Evolutionary conservation across 352 stramenopile genomes (phyloP), one percentile per base, ranked within the genome.

Genomic region (Globisporangium nodosum): DNA sequence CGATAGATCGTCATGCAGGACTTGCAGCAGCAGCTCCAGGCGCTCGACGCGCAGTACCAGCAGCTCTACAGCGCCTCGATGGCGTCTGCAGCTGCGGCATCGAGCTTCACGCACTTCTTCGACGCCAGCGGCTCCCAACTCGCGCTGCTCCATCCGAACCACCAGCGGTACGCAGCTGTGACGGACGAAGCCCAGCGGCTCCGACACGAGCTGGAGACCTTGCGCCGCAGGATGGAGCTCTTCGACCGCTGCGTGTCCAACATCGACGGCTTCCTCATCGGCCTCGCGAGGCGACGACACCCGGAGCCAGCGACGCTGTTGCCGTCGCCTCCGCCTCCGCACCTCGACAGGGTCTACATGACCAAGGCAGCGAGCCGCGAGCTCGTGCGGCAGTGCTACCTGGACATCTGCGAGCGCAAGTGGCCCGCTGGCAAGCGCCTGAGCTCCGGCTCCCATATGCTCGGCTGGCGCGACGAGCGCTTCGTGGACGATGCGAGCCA

Each of bases 401-500:
- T 68, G 53, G 61, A 78, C 20, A 81, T 81, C 58, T 78, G 74
- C 20, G 59, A 70, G 18, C 70, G 61, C 2, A 56, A 74, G 13
- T 78, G 64, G 54, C 64, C 63, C 18, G 21, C 33, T 12, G 73
- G 70, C n/a, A 58, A 73, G 54, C 67, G 70, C 52, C 49, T 78
- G 37, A 81, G 70, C 68, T 75, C 70, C 0, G 68, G 68, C 31
- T 61, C 76, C 37, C 59, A 69, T 49, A 68, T 81, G 46, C 61
- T 78, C 18, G 70, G 73, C 20, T 81, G 72, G 72, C 63, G 76
- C 52, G 72, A 81, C 51, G 65, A 81, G 61, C 75, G 75, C 61
- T 78, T 73, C 49, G 63, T 81, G 9, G 72, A 81, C 55, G 67
- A 60, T 39, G 67, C 72, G 47, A 75, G 9, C n/a, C 47, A 49